Evolutionary conservation across 2,329 filamentous ascomycete species (phyloP).

Genomic region (Akanthomyces muscarius): DNA sequence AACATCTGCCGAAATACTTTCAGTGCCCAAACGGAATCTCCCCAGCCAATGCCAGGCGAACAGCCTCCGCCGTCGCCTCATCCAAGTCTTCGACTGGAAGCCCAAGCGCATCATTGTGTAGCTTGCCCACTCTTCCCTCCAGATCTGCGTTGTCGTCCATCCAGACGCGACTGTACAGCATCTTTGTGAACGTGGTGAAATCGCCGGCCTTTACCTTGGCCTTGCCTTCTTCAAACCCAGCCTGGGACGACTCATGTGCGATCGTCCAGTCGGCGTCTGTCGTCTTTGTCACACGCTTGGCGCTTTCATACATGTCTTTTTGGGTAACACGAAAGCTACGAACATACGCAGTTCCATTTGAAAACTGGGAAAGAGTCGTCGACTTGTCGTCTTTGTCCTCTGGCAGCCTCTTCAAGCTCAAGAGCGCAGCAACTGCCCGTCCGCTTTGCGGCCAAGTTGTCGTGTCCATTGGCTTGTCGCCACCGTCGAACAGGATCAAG

Average conservation of each 20-base stretch:
- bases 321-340: slow-evolving; percentile 56
- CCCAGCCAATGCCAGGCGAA: not conserved
- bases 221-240: slow-evolving; percentile 45
- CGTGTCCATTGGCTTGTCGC: slow-evolving; percentile 45
- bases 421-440: slow-evolving; percentile 45
- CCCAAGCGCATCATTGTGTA: slow-evolving; percentile 46
- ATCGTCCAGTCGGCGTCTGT: slow-evolving; percentile 58
- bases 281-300: slow-evolving; percentile 54
- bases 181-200: slow-evolving; percentile 38
- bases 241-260: slow-evolving; percentile 38
- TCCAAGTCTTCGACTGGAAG: slow-evolving; percentile 53
- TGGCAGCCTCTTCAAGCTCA: slow-evolving; percentile 44
- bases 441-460: slow-evolving; percentile 56
- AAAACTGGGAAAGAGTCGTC: slow-evolving; percentile 37
- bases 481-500: slow-evolving; percentile 51
- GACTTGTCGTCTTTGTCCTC: slow-evolving; percentile 29
- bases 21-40: not conserved
- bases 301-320: slow-evolving; percentile 57
- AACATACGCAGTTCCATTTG: slow-evolving; percentile 47
- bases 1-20: slow-evolving; percentile 21
- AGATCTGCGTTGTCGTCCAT: slow-evolving; percentile 34
- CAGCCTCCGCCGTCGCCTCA: slow-evolving; percentile 38
- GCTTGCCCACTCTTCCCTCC: slow-evolving; percentile 31
- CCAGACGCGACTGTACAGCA: slow-evolving; percentile 53
- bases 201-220: slow-evolving; percentile 40